phyloP scores from a whole-genome alignment of 1,284 basidiomycete genomes.

The Pterula multifida region DNA sequence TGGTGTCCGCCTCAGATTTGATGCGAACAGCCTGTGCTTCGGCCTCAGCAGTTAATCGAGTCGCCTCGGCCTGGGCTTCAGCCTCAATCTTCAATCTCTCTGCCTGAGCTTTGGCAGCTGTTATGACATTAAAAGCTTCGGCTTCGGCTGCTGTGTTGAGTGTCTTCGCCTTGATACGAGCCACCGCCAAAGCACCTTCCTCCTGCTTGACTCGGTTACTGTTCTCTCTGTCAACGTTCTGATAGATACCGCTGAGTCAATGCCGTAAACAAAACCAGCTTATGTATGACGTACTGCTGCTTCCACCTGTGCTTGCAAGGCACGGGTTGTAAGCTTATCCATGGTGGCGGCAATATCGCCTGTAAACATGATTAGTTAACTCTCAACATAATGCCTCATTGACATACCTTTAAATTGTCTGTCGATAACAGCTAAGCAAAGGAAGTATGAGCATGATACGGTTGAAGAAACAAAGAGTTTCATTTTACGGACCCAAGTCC shows the following conservation, averaged over 20 bases:
- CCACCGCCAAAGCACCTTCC: slow-evolving; percentile 62
- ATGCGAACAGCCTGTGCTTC: slow-evolving; percentile 58
- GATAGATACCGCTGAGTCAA: background rate
- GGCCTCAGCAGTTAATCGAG: slow-evolving; percentile 55
- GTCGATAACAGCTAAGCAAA: slow-evolving; percentile 57
- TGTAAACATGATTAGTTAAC: slow-evolving; percentile 2
- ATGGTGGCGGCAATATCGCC: slow-evolving; percentile 67
- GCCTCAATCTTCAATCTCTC: slow-evolving; percentile 60
- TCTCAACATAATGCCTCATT: background rate
- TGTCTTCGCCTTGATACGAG: slow-evolving; percentile 59
- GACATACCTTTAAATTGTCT: slow-evolving; percentile 60
- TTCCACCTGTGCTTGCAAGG: slow-evolving; percentile 72
- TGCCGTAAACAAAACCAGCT: background rate
- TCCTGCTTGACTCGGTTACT: slow-evolving; percentile 77
- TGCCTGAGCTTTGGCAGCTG: slow-evolving; percentile 64
- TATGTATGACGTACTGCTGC: slow-evolving; percentile 52
- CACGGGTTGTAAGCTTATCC: slow-evolving; percentile 73
- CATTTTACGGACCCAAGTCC: slow-evolving; percentile 43
- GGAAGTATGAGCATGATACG: background rate
- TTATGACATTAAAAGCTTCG: slow-evolving; percentile 58
- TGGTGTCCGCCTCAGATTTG: slow-evolving; percentile 49
- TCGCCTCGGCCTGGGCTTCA: slow-evolving; percentile 61
- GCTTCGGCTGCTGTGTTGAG: slow-evolving; percentile 63
- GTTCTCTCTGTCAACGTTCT: slow-evolving; percentile 77
- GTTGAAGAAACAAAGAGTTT: background rate